These are phyloP conservation scores for Gnomoniopsis sp. DNA, from an alignment of 2,329 filamentous ascomycete genomes.

Conservation along the genomic window DNA sequence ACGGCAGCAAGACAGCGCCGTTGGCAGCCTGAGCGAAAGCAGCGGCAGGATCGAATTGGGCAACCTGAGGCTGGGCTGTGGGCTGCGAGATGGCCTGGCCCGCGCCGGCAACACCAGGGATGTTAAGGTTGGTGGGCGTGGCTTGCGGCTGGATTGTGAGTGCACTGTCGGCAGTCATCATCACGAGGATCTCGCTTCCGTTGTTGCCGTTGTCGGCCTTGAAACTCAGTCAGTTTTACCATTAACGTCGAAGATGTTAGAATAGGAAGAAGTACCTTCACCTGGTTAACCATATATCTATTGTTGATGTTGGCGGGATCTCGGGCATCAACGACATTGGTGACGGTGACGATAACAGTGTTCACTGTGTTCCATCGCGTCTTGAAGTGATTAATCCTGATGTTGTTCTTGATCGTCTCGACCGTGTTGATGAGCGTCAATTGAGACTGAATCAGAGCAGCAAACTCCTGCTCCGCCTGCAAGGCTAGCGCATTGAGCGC, in stretches of 20 bases:
- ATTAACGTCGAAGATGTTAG: too few species aligned
- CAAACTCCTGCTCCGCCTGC: slow-evolving; percentile 34
- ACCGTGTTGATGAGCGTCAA: slow-evolving; percentile 33
- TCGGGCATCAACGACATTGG: slow-evolving; percentile 34
- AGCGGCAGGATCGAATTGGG: slow-evolving; percentile 27
- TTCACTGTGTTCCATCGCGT: slow-evolving; percentile 26
- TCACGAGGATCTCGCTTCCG: slow-evolving; percentile 32
- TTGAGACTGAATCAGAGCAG: slow-evolving; percentile 34
- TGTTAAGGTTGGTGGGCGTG: slow-evolving; percentile 10
- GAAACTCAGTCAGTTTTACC: neutral
- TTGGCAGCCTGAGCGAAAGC: slow-evolving; percentile 31
- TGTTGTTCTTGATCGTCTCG: slow-evolving; percentile 39
- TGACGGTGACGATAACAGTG: slow-evolving; percentile 35
- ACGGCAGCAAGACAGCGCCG: slow-evolving; percentile 33
- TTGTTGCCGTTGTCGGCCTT: slow-evolving; percentile 34
- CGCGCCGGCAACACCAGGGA: slow-evolving; percentile 6
- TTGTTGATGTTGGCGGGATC: slow-evolving; percentile 26
- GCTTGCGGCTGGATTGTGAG: slow-evolving; percentile 30
- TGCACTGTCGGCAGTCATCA: slow-evolving; percentile 33
- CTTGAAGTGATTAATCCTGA: slow-evolving; percentile 38
- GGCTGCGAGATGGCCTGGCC: slow-evolving; percentile 16
- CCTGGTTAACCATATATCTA: slow-evolving; percentile 37
- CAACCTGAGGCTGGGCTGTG: slow-evolving; percentile 20
- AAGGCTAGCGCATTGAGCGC: slow-evolving; percentile 31
- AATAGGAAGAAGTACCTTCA: slow-evolving; percentile 11